A percentile compares a stretch with the other conserved stretches of the same genome.
These are phyloP conservation scores for Pseudocercospora eumusae DNA, from an alignment of 2,329 filamentous ascomycete genomes.

Conservation along the genomic window DNA sequence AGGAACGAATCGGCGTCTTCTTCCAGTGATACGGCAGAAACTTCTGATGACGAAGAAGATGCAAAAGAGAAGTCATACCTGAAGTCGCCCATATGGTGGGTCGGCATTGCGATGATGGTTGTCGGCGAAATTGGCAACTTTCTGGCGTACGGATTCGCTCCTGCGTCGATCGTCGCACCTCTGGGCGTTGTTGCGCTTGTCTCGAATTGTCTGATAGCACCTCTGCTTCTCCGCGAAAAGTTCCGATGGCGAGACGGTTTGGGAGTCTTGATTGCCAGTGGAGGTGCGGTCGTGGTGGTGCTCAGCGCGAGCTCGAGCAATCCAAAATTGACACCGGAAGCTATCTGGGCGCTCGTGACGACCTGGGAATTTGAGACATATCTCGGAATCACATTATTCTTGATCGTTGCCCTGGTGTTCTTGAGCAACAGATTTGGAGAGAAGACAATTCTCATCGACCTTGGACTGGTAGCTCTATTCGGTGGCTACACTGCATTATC, in stretches of 20 bases:
- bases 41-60: conserved; percentile 42
- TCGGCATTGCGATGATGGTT: conserved; percentile 87
- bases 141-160: conserved; percentile 93
- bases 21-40: conserved; percentile 42
- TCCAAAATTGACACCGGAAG: conserved; percentile 83
- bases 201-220: conserved; percentile 95
- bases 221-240: conserved; percentile 85
- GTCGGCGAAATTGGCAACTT: conserved; percentile 95
- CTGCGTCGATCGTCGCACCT: conserved; percentile 94
- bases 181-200: conserved; percentile 95
- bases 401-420: conserved; percentile 79
- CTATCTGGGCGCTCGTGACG: conserved; percentile 87
- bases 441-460: conserved; percentile 83
- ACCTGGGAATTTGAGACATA: conserved; percentile 90
- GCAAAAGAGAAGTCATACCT: conserved; percentile 71
- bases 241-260: conserved; percentile 83
- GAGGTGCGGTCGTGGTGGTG: conserved; percentile 87
- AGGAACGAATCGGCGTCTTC: conserved; percentile 45
- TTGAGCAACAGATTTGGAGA: conserved; percentile 81
- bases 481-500: conserved; percentile 97
- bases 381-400: conserved; percentile 68
- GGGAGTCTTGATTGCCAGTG: conserved; percentile 84
- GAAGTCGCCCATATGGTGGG: conserved; percentile 93
- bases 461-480: conserved; percentile 90
- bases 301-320: conserved; percentile 87